Evolutionary conservation across 257 asterid species (phyloP).

Genomic region (Asclepias syriaca): DNA sequence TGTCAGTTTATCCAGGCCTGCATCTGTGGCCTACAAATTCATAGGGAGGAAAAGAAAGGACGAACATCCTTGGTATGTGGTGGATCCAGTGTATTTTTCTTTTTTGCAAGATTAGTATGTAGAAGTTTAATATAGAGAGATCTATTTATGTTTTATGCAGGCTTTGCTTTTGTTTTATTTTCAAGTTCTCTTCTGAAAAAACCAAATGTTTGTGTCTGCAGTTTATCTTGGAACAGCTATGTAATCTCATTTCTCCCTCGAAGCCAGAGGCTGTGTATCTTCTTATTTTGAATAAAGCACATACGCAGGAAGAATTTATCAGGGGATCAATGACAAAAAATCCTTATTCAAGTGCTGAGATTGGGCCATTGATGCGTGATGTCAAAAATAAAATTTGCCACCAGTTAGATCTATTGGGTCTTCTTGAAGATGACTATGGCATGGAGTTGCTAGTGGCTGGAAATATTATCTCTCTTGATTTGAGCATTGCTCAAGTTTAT

Average conservation of each 20-base stretch:
- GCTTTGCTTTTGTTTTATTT: neutral
- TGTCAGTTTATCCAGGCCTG: slow-evolving; percentile 96
- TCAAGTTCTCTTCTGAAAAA: neutral
- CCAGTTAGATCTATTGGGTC: slow-evolving; percentile 96
- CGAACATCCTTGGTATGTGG: slow-evolving; percentile 80
- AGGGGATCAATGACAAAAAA: slow-evolving; percentile 99
- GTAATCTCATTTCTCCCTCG: slow-evolving; percentile 93
- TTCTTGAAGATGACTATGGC: slow-evolving; percentile 93
- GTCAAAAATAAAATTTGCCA: slow-evolving; percentile 97
- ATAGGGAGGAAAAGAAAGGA: slow-evolving; percentile 78
- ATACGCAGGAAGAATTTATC: slow-evolving; percentile 96
- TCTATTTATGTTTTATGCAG: neutral
- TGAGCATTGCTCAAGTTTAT: slow-evolving; percentile 86
- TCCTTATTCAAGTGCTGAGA: slow-evolving; percentile 95
- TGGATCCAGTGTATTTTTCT: slow-evolving; percentile 11
- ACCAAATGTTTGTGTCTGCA: slow-evolving; percentile 20
- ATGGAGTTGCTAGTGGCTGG: slow-evolving; percentile 98
- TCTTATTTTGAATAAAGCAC: slow-evolving; percentile 87
- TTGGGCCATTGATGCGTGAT: slow-evolving; percentile 99
- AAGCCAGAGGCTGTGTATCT: slow-evolving; percentile 85
- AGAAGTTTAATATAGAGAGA: neutral
- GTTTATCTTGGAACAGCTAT: slow-evolving; percentile 99
- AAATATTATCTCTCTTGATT: slow-evolving; percentile 89
- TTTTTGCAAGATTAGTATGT: neutral
- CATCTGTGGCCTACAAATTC: slow-evolving; percentile 86